A percentile compares a stretch with the other conserved stretches of the same genome.
phyloP scores from a whole-genome alignment of 169 alveolate genomes.

The Plasmodium berghei region DNA sequence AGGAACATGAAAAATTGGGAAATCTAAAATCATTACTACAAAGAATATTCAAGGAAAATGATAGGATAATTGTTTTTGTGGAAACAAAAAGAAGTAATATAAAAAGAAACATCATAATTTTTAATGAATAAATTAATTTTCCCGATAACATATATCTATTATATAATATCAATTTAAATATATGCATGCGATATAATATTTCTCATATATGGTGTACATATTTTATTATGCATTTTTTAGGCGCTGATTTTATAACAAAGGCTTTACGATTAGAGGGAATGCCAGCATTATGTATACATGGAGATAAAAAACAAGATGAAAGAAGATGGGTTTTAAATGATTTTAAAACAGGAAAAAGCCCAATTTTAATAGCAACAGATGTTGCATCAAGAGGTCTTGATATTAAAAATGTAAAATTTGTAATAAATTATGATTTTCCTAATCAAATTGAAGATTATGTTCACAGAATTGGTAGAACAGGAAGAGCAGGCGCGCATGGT shows the following conservation, averaged over 20 bases:
- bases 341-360: conserved; percentile 95
- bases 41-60: conserved; percentile 61
- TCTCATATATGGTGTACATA: background rate
- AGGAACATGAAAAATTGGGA: conserved; percentile 73
- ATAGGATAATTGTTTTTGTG: conserved; percentile 77
- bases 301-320: conserved; percentile 97
- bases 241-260: conserved; percentile 91
- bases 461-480: conserved; percentile 98
- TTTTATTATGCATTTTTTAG: conserved; percentile 16
- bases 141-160: background rate
- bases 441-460: conserved; percentile 97
- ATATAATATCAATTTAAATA: background rate
- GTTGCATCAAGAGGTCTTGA: conserved; percentile 99
- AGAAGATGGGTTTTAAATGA: conserved; percentile 94
- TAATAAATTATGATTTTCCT: conserved; percentile 99
- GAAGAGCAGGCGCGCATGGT: conserved; percentile 97
- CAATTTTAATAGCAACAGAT: conserved; percentile 99
- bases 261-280: conserved; percentile 93
- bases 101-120: background rate
- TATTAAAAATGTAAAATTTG: conserved; percentile 96
- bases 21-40: conserved; percentile 48
- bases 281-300: conserved; percentile 97
- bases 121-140: background rate
- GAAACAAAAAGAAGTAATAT: conserved; percentile 79
- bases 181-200: background rate